Percentiles rank a stretch among this genome's conserved stretches.
Evolutionary conservation across 2,329 filamentous ascomycete genomes (phyloP).

Genomic region (Colletotrichum australisinense): DNA sequence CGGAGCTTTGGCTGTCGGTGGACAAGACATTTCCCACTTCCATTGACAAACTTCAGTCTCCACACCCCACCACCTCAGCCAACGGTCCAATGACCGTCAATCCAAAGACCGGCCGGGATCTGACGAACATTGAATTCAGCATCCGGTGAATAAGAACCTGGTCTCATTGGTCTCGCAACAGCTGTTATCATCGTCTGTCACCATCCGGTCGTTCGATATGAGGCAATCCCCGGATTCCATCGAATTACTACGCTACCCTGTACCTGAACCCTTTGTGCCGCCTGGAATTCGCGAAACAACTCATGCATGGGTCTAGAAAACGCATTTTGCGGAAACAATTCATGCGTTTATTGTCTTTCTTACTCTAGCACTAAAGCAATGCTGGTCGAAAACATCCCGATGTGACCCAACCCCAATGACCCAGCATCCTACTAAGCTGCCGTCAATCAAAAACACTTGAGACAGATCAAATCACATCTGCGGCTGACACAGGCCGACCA

Average conservation of each 20-base stretch:
- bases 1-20: conserved; percentile 18
- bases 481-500: not conserved
- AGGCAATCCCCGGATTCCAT: not conserved
- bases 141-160: not conserved
- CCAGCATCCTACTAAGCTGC: not conserved
- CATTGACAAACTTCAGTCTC: not conserved
- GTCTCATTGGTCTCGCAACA: not conserved
- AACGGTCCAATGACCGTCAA: not conserved
- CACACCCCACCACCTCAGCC: not conserved
- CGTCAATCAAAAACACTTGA: not conserved
- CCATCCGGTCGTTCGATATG: not conserved
- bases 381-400: not conserved
- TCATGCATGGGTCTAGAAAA: not conserved
- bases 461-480: not conserved
- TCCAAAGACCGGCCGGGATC: conserved; percentile 27
- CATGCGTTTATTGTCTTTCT: not conserved
- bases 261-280: not conserved
- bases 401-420: not conserved
- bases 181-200: not conserved
- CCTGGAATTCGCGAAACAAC: not conserved
- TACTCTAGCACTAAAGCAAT: not conserved
- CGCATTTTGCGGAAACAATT: not conserved
- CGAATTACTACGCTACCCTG: not conserved
- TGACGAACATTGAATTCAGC: not conserved
- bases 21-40: not conserved